Conservation (phyloP, 495 filamentous ascomycete species). For the Aspergillus baeticus region DNA sequence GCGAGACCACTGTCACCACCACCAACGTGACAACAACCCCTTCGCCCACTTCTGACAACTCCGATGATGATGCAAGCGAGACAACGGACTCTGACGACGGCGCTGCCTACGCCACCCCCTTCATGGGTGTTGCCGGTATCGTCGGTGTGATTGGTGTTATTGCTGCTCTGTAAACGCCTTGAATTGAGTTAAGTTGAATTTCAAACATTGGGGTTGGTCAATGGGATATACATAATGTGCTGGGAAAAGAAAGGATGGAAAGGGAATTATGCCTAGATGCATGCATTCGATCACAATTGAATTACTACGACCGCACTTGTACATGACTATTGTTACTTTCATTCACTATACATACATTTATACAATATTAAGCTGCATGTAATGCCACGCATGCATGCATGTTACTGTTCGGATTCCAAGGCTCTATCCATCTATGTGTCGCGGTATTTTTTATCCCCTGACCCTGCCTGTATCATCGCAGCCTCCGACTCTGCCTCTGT, state of each 20-base stretch:
- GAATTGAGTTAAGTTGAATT: background rate
- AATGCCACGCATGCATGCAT: too few species aligned
- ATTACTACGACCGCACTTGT: background rate
- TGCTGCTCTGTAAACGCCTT: constrained; percentile 32
- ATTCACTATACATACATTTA: too few species aligned
- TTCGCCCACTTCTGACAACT: background rate
- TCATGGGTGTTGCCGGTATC: constrained; percentile 25
- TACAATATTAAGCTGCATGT: too few species aligned
- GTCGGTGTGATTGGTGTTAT: constrained; percentile 39
- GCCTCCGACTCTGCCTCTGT: background rate
- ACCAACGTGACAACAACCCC: constrained; percentile 2
- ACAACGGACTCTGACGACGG: constrained; percentile 14
- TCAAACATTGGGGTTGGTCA: too few species aligned
- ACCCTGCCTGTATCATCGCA: too few species aligned
- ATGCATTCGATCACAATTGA: background rate
- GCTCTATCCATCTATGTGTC: too few species aligned
- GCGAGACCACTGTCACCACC: constrained; percentile 4
- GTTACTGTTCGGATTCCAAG: too few species aligned
- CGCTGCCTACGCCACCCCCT: constrained; percentile 20
- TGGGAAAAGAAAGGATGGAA: too few species aligned
- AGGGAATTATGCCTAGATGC: too few species aligned
- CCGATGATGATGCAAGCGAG: background rate
- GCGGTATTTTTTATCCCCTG: too few species aligned
- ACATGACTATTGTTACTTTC: background rate
- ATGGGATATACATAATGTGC: too few species aligned